A percentile compares a stretch with the other conserved stretches of the same genome.
Evolutionary conservation across 2,329 filamentous ascomycete species (phyloP).

Genomic region (Sclerotinia sclerotiorum): DNA sequence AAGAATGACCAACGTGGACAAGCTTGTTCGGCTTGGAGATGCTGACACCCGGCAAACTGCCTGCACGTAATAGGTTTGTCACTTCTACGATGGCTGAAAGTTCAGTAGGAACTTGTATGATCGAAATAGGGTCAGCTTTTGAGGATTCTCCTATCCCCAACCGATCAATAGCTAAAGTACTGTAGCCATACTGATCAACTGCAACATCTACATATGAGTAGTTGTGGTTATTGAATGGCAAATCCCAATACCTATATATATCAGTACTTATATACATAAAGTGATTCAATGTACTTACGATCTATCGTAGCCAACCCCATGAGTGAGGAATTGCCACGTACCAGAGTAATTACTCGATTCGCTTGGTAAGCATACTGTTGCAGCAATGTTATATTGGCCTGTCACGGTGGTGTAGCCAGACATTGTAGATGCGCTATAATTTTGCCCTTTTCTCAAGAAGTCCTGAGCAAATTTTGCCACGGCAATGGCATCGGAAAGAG

Average conservation of each 20-base stretch:
- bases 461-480: constrained; percentile 17
- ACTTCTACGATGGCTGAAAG: constrained; percentile 19
- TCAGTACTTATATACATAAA: neutral
- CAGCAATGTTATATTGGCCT: constrained; percentile 16
- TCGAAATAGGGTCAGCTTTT: constrained; percentile 4
- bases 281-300: neutral
- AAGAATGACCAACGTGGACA: constrained; percentile 20
- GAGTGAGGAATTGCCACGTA: constrained; percentile 21
- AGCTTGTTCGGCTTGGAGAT: constrained; percentile 12
- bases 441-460: constrained; percentile 13
- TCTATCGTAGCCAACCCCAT: constrained; percentile 20
- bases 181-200: constrained; percentile 17
- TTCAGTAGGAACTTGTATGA: constrained; percentile 17
- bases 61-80: constrained; percentile 8
- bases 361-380: constrained; percentile 14
- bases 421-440: constrained; percentile 2
- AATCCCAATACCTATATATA: constrained; percentile 19
- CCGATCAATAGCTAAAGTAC: constrained; percentile 19
- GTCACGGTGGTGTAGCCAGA: constrained; percentile 8
- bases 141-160: constrained; percentile 19
- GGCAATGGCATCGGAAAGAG: constrained; percentile 2
- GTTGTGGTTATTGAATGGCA: constrained; percentile 14
- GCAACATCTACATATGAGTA: constrained; percentile 20
- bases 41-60: neutral
- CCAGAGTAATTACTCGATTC: neutral